A percentile compares a stretch with the other conserved stretches of the same genome.
Evolutionary conservation across 768 basidiomycete species (phyloP).

Genomic region (Pleurotus ostreatus): DNA sequence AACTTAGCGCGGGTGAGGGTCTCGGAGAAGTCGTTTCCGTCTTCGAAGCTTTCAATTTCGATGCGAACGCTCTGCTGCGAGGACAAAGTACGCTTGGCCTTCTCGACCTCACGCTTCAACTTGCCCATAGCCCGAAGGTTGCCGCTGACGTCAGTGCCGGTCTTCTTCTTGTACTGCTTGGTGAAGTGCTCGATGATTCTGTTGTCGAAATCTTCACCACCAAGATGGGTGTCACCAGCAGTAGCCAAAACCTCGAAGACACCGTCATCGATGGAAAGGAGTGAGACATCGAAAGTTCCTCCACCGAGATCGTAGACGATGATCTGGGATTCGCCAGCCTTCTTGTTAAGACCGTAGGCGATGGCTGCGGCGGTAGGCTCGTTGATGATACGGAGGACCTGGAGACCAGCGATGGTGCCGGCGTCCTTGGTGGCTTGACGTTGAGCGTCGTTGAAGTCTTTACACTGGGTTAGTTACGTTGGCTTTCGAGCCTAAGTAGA

Average conservation of each 20-base stretch:
- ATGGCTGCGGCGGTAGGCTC: constrained; percentile 97
- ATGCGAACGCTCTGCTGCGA: constrained; percentile 87
- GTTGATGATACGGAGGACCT: constrained; percentile 96
- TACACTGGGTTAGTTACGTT: constrained; percentile 10
- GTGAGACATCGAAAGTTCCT: constrained; percentile 98
- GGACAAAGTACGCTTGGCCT: constrained; percentile 91
- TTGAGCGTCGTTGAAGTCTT: constrained; percentile 98
- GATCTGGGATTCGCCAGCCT: constrained; percentile 89
- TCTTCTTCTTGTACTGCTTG: constrained; percentile 91
- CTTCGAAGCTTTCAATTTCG: constrained; percentile 95
- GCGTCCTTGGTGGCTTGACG: constrained; percentile 99
- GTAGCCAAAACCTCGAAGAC: constrained; percentile 89
- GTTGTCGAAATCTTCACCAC: constrained; percentile 96
- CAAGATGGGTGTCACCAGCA: constrained; percentile 91
- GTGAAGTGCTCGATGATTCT: constrained; percentile 86
- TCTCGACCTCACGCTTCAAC: constrained; percentile 91
- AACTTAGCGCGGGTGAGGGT: constrained; percentile 97
- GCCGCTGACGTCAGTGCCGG: constrained; percentile 74
- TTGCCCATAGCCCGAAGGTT: constrained; percentile 87
- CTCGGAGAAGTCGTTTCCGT: constrained; percentile 96
- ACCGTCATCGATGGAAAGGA: constrained; percentile 91
- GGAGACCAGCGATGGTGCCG: constrained; percentile 90
- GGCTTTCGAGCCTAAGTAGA: not conserved
- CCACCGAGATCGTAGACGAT: constrained; percentile 98
- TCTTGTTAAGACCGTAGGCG: constrained; percentile 98